Evolutionary conservation across 2,329 filamentous ascomycete genomes (phyloP).

Genomic region (Harringtonia lauricola): DNA sequence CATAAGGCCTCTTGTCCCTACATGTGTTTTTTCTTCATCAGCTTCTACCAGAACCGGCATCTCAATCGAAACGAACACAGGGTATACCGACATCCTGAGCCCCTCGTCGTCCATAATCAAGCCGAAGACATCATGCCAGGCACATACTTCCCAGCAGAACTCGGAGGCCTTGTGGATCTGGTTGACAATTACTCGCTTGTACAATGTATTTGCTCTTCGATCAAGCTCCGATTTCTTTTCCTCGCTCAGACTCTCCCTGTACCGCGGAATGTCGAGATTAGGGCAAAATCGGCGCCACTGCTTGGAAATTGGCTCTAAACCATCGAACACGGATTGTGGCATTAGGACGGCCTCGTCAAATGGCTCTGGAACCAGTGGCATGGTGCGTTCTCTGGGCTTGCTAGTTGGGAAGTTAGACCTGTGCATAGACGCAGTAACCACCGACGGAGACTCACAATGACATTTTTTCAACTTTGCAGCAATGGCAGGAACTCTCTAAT

Average conservation of each 20-base stretch:
- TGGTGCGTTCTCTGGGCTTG: background rate
- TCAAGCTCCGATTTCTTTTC: background rate
- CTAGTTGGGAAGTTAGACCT: background rate
- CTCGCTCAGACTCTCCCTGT: background rate
- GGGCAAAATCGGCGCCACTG: background rate
- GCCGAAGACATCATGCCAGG: background rate
- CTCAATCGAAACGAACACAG: too few relatives aligned
- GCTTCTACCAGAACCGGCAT: background rate
- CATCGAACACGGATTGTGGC: background rate
- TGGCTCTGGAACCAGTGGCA: background rate
- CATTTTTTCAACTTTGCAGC: background rate
- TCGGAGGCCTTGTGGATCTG: background rate
- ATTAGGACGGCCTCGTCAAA: too few relatives aligned
- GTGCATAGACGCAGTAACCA: background rate
- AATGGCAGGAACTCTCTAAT: background rate
- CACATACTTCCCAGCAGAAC: background rate
- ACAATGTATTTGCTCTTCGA: background rate
- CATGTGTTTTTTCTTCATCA: background rate
- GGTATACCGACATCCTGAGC: background rate
- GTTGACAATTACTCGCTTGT: background rate
- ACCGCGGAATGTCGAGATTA: background rate
- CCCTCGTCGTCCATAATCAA: background rate
- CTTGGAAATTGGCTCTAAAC: background rate
- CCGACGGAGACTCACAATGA: background rate
- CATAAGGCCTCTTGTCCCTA: background rate